Conservation (phyloP, 1,284 basidiomycete genomes). For the Fomitopsis palustris region DNA sequence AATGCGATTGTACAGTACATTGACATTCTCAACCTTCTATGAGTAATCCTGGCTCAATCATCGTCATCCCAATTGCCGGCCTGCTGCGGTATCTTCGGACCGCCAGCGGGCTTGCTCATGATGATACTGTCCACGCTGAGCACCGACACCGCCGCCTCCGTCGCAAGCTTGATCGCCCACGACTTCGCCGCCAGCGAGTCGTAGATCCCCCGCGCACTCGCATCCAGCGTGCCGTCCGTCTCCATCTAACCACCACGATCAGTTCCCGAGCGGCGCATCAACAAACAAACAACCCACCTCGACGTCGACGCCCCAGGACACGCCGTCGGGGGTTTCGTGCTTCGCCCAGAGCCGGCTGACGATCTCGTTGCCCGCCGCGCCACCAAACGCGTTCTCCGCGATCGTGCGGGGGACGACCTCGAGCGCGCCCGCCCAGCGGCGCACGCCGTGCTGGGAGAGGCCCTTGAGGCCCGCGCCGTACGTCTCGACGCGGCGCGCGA, state of each 20-base stretch:
- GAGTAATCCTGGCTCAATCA: conserved; percentile 16
- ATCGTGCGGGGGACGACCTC: conserved; percentile 93
- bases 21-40: conserved; percentile 16
- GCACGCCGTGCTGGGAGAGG: conserved; percentile 91
- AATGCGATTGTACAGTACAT: conserved; percentile 19
- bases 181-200: conserved; percentile 87
- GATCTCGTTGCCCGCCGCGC: conserved; percentile 91
- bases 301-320: conserved; percentile 88
- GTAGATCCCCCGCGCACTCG: conserved; percentile 64
- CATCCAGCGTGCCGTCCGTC: conserved; percentile 68
- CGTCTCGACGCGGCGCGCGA: conserved; percentile 78
- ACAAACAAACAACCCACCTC: conserved; percentile 51
- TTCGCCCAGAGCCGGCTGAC: conserved; percentile 87
- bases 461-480: conserved; percentile 91
- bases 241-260: conserved; percentile 48
- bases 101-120: conserved; percentile 92
- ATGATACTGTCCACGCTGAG: conserved; percentile 97
- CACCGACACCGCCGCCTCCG: conserved; percentile 92
- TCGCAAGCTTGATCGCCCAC: conserved; percentile 88
- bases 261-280: not conserved
- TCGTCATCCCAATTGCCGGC: conserved; percentile 83
- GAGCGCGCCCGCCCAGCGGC: conserved; percentile 85
- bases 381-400: conserved; percentile 92
- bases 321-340: conserved; percentile 73
- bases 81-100: conserved; percentile 81